A percentile compares a stretch with the other conserved stretches of the same genome.
phyloP scores from a whole-genome alignment of 2,329 filamentous ascomycete species.

The Gnomoniopsis smithogilvyi region DNA sequence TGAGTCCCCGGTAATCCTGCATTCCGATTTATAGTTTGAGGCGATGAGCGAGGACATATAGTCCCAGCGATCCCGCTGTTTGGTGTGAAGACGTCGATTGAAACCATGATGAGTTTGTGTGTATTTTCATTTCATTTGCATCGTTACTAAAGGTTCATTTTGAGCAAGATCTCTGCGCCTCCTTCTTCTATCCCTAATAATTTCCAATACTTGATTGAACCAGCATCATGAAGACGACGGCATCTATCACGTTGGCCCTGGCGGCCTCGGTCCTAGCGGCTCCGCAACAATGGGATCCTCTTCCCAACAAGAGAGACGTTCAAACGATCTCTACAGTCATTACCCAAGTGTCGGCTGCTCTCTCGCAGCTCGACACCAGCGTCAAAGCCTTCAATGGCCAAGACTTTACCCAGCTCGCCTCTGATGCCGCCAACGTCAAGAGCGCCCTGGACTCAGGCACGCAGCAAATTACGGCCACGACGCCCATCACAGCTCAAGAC shows the following conservation, averaged over 20 bases:
- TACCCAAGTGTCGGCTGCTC: slow-evolving; percentile 22
- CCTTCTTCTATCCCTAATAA: background rate
- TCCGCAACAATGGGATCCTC: slow-evolving; percentile 14
- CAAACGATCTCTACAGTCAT: slow-evolving; percentile 23
- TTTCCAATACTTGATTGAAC: slow-evolving; percentile 3
- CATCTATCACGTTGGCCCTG: slow-evolving; percentile 21
- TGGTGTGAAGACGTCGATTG: background rate
- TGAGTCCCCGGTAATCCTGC: no score
- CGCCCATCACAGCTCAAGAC: slow-evolving; percentile 16
- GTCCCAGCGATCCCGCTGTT: background rate
- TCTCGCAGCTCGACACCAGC: slow-evolving; percentile 26
- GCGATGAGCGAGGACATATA: background rate
- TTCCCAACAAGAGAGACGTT: slow-evolving; percentile 21
- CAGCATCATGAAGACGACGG: slow-evolving; percentile 16
- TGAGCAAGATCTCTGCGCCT: background rate
- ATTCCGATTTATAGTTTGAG: background rate
- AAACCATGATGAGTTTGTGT: no score
- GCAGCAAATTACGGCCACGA: slow-evolving; percentile 4
- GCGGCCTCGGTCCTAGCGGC: slow-evolving; percentile 18
- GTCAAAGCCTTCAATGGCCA: slow-evolving; percentile 26
- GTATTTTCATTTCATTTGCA: no score
- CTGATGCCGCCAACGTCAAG: slow-evolving; percentile 23
- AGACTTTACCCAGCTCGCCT: slow-evolving; percentile 23
- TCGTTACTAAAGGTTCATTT: background rate
- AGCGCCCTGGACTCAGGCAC: slow-evolving; percentile 19